phyloP scores from a whole-genome alignment of 306 rosid genomes.

The Rosa multiflora region DNA sequence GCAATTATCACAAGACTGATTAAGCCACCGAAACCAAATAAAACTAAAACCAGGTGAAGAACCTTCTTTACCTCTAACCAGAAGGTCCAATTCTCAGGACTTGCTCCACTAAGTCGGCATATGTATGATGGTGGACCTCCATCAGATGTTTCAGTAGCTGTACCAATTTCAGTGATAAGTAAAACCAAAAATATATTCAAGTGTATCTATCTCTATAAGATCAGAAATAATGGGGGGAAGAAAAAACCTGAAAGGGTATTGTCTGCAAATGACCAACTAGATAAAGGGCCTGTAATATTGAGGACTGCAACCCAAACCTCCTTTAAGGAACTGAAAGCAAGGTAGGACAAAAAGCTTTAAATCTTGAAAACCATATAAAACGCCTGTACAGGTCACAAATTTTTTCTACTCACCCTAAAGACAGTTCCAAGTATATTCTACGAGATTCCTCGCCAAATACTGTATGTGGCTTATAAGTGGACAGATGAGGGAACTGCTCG shows the following conservation, averaged over 20 bases:
- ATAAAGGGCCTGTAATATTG: conserved; percentile 94
- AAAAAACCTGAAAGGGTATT: conserved; percentile 66
- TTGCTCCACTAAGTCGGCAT: conserved; percentile 75
- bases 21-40: conserved; percentile 8
- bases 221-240: background rate
- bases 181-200: conserved; percentile 7
- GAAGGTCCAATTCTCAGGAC: conserved; percentile 77
- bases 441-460: conserved; percentile 44
- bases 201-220: background rate
- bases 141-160: conserved; percentile 58
- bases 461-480: conserved; percentile 41
- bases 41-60: background rate
- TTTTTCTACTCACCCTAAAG: conserved; percentile 72
- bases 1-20: conserved; percentile 18
- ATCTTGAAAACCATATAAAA: conserved; percentile 9
- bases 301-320: conserved; percentile 94
- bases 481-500: conserved; percentile 55
- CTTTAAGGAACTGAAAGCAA: conserved; percentile 65
- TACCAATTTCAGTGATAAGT: conserved; percentile 27
- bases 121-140: conserved; percentile 83
- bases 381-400: background rate
- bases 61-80: conserved; percentile 78
- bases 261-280: conserved; percentile 97
- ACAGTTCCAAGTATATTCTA: conserved; percentile 77
- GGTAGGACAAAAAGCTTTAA: conserved; percentile 12